Evolutionary conservation across 495 filamentous ascomycete genomes (phyloP), one percentile per base, ranked within the genome.

Genomic region (Venustampulla echinocandica): DNA sequence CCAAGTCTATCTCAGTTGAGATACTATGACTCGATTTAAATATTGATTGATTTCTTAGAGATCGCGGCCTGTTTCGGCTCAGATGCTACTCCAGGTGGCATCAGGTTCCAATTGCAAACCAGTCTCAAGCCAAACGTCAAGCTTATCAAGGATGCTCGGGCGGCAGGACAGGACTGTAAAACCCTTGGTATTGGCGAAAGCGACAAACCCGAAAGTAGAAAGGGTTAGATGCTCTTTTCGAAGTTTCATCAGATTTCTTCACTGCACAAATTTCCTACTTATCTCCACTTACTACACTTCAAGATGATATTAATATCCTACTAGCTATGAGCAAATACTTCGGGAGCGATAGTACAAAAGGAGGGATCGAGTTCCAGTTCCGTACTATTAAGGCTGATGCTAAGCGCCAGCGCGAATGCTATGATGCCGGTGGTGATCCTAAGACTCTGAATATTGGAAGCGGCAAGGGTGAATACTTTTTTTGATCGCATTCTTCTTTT

Each of bases 241-340:
- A 7, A 7, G n/a, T 30, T 7, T 30, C n/a, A 7, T 30, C n/a
- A n/a, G 7, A 30, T 30, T 38, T 38, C 17, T 6, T 6, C 35
- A 30, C 27, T 30, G n/a, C 27, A 30, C 27, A 7, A 30, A 7
- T 30, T 30, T 30, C 27, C n/a, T 30, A 7, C n/a, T 7, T 42
- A 11, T 5, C 13, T 3, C 14, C 13, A 10, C 14, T 42, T 19
- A 2, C 33, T 13, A 2, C 6, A 33, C 44, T n/a, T 30, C 27
- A 7, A 7, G 27, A 7, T 30, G 27, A 30, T 30, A 30, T 30
- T 30, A 37, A 10, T 18, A 42, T 30, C 32, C 15, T 25, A 17
- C 15, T 28, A 54, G 55, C 45, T 5, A 54, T 57, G 10, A 51
- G 46, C 46, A 53, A 51, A 14, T 50, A 57, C 23, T 54, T 54